Conservation (phyloP, 2,329 filamentous ascomycete species). For the Claviceps spartinae region DNA sequence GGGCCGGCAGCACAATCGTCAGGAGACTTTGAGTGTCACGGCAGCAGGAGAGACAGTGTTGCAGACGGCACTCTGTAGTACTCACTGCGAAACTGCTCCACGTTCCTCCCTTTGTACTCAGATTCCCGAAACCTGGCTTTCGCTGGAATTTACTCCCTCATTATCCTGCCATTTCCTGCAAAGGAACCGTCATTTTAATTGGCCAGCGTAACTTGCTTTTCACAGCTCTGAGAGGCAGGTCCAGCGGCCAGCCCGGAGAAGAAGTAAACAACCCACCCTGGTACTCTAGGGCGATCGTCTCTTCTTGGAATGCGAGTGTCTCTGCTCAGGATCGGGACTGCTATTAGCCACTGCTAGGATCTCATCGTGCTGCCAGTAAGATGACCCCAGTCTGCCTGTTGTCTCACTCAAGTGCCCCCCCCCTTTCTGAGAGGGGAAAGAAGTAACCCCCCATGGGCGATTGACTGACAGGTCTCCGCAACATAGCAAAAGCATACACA, state of each 20-base stretch:
- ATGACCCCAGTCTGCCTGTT: slow-evolving; percentile 16
- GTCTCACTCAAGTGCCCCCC: slow-evolving; percentile 20
- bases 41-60: slow-evolving; percentile 3
- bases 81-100: slow-evolving; percentile 4
- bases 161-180: slow-evolving; percentile 7
- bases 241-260: slow-evolving; percentile 5
- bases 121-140: slow-evolving; percentile 9
- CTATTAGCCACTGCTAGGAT: slow-evolving; percentile 20
- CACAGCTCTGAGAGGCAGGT: slow-evolving; percentile 10
- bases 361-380: slow-evolving; percentile 20
- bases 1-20: neutral
- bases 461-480: slow-evolving; percentile 18
- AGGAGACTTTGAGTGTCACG: neutral
- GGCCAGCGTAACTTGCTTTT: slow-evolving; percentile 10
- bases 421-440: slow-evolving; percentile 13
- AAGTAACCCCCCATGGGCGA: slow-evolving; percentile 18
- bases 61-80: slow-evolving; percentile 10
- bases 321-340: slow-evolving; percentile 22
- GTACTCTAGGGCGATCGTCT: slow-evolving; percentile 12
- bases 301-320: slow-evolving; percentile 26
- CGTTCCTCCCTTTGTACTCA: slow-evolving; percentile 10
- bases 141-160: slow-evolving; percentile 8
- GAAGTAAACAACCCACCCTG: slow-evolving; percentile 11
- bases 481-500: slow-evolving; percentile 18
- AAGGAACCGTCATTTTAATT: slow-evolving; percentile 11